These are phyloP conservation scores for Porphyrellus cyaneotinctus DNA, from an alignment of 768 basidiomycete species.

Conservation along the genomic window DNA sequence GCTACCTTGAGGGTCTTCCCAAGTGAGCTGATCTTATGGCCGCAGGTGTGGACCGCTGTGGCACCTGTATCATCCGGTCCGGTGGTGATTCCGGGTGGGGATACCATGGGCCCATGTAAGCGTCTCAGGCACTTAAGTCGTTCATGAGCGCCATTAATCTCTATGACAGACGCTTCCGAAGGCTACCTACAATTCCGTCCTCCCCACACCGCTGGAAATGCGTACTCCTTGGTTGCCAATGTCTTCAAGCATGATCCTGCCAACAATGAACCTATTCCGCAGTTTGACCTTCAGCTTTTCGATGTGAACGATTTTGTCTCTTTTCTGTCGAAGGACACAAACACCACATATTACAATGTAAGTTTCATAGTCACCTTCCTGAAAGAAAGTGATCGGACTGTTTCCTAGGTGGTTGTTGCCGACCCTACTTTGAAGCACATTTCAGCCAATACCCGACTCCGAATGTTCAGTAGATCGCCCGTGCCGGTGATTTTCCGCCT, in stretches of 20 bases:
- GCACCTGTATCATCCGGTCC: not conserved
- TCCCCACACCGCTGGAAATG: not conserved
- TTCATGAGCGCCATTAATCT: not conserved
- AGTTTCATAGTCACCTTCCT: not conserved
- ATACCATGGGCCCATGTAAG: not conserved
- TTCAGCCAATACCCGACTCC: conserved; percentile 8
- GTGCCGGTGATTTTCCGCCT: conserved; percentile 1
- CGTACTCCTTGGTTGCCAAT: conserved; percentile 9
- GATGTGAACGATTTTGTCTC: conserved; percentile 1
- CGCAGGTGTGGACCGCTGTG: not conserved
- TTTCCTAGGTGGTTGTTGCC: conserved; percentile 5
- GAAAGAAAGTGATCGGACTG: not conserved
- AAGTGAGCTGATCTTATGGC: conserved; percentile 7
- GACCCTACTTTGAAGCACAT: conserved; percentile 9
- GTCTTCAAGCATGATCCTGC: not conserved
- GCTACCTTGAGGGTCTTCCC: conserved; percentile 4
- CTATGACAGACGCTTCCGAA: not conserved
- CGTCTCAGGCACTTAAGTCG: not conserved
- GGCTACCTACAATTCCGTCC: conserved; percentile 7
- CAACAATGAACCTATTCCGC: not conserved
- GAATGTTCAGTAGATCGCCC: not conserved
- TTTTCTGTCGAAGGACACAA: not conserved
- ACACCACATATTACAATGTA: conserved; percentile 8
- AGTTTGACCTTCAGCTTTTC: not conserved
- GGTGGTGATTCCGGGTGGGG: not conserved